A percentile compares a stretch with the other conserved stretches of the same genome.
Evolutionary conservation across 257 asterid species (phyloP).

Genomic region (Scutellaria baicalensis): DNA sequence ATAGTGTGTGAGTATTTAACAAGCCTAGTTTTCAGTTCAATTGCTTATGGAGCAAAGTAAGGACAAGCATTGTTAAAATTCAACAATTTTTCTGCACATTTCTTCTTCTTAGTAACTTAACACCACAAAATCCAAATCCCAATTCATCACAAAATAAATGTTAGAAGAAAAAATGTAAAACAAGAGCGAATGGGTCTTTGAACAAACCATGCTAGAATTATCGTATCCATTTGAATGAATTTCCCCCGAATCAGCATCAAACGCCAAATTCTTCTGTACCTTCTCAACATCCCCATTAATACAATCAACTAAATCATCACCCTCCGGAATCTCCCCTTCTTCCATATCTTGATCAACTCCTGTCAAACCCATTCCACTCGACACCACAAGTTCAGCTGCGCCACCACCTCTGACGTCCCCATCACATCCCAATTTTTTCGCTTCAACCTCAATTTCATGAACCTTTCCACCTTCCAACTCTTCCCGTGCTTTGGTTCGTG

Average conservation of each 20-base stretch:
- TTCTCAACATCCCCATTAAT: slow-evolving; percentile 18
- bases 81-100: neutral
- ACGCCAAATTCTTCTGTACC: slow-evolving; percentile 26
- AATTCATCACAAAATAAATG: neutral
- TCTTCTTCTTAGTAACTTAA: neutral
- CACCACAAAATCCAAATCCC: neutral
- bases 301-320: slow-evolving; percentile 25
- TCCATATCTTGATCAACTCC: slow-evolving; percentile 87
- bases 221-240: slow-evolving; percentile 19
- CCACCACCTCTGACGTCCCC: slow-evolving; percentile 19
- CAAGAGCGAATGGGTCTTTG: slow-evolving; percentile 27
- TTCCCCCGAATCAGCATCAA: slow-evolving; percentile 44
- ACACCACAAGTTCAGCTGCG: slow-evolving; percentile 22
- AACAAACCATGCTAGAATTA: slow-evolving; percentile 60
- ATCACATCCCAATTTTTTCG: slow-evolving; percentile 15
- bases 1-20: neutral
- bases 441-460: slow-evolving; percentile 20
- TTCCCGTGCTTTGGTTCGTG: neutral
- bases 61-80: neutral
- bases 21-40: neutral
- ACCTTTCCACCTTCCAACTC: slow-evolving; percentile 18
- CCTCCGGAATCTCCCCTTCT: slow-evolving; percentile 96
- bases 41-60: neutral
- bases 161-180: neutral
- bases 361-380: slow-evolving; percentile 21